A percentile compares a stretch with the other conserved stretches of the same genome.
These are phyloP conservation scores for Fonsecaea multimorphosa DNA, from an alignment of 2,329 filamentous ascomycete species.

Conservation along the genomic window DNA sequence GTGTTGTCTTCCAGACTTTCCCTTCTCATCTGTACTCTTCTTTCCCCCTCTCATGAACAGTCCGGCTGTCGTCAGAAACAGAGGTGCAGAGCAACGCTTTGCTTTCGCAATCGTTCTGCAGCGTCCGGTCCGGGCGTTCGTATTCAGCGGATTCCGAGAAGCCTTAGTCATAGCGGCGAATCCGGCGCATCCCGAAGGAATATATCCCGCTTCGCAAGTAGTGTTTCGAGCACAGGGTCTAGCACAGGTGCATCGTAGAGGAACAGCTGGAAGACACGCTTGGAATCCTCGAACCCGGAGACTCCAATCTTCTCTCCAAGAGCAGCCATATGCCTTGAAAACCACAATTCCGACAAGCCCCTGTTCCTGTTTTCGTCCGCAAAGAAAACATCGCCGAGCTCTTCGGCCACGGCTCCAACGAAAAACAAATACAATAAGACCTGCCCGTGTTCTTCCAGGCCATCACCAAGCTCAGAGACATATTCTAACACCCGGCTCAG, in stretches of 20 bases:
- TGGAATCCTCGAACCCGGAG: background rate
- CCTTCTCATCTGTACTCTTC: background rate
- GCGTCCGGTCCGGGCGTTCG: background rate
- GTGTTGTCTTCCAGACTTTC: background rate
- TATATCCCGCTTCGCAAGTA: background rate
- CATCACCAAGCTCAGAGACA: background rate
- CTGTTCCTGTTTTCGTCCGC: background rate
- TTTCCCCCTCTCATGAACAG: background rate
- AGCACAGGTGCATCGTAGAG: background rate
- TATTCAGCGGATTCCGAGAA: background rate
- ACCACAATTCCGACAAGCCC: background rate
- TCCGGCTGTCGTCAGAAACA: background rate
- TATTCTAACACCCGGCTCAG: background rate
- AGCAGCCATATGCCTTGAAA: background rate
- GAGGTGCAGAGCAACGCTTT: background rate
- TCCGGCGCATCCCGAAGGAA: background rate
- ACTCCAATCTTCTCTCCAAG: background rate
- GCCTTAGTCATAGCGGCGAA: background rate
- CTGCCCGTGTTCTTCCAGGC: background rate
- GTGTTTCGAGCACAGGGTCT: background rate
- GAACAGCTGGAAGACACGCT: background rate
- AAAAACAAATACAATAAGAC: background rate
- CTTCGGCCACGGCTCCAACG: background rate
- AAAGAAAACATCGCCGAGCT: background rate
- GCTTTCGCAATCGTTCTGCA: background rate